phyloP scores from a whole-genome alignment of 2,329 filamentous ascomycete species.

The Cladosporium sp. region DNA sequence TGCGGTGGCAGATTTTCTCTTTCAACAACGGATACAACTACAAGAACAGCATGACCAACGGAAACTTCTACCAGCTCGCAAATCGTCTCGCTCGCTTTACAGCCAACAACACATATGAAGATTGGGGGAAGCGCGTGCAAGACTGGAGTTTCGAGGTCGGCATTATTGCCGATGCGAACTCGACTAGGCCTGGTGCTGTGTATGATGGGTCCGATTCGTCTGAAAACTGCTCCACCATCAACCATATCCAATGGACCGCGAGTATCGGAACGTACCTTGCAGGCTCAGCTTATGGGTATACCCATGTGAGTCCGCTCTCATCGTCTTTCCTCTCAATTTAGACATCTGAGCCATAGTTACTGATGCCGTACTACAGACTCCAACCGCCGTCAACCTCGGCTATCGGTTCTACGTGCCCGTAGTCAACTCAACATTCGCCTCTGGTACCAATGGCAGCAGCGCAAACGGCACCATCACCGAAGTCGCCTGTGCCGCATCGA shows the following conservation, averaged over 20 bases:
- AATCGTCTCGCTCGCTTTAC: conserved; percentile 45
- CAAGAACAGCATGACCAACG: conserved; percentile 79
- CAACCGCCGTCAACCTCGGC: conserved; percentile 22
- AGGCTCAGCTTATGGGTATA: conserved; percentile 61
- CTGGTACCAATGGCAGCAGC: conserved; percentile 37
- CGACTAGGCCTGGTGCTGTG: conserved; percentile 32
- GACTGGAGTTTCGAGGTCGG: conserved; percentile 58
- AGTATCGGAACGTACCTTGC: conserved; percentile 63
- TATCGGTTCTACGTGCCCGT: conserved; percentile 8
- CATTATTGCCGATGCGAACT: conserved; percentile 42
- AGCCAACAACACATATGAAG: conserved; percentile 51
- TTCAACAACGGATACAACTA: conserved; percentile 76
- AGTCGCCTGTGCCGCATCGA: conserved; percentile 57
- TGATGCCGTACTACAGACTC: background rate
- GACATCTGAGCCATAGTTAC: background rate
- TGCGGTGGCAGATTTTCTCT: conserved; percentile 80
- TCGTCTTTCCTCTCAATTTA: background rate
- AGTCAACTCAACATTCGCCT: conserved; percentile 40
- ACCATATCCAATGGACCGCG: conserved; percentile 59
- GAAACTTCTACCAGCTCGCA: conserved; percentile 76
- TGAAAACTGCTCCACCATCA: conserved; percentile 50
- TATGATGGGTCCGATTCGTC: conserved; percentile 58
- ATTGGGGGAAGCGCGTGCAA: conserved; percentile 65
- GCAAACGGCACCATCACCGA: conserved; percentile 60
- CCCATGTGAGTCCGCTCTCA: conserved; percentile 31